A percentile compares a stretch with the other conserved stretches of the same genome.
Conservation (phyloP, 176 grass and related monocot genomes). For the Bromus sterilis region DNA sequence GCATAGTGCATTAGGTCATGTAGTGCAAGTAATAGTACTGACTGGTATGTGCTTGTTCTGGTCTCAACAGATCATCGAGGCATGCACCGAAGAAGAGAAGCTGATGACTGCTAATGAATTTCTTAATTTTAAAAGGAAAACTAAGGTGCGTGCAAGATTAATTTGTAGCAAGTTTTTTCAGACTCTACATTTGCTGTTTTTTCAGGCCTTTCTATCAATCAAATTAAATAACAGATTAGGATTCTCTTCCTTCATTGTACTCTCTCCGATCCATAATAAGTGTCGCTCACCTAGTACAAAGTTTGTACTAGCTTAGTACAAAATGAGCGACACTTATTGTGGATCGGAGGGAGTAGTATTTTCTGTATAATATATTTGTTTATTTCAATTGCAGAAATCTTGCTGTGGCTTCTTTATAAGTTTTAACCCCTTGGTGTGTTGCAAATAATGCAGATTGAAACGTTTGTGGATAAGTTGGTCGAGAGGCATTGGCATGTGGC, state of each 20-base stretch:
- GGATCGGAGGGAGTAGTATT: too few relatives aligned
- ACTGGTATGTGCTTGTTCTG: slow-evolving; percentile 18
- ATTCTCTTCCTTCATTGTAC: slow-evolving; percentile 2
- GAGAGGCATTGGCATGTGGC: slow-evolving; percentile 73
- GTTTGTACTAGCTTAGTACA: too few relatives aligned
- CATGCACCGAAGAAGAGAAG: slow-evolving; percentile 90
- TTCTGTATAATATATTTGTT: slow-evolving; percentile 15
- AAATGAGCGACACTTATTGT: too few relatives aligned
- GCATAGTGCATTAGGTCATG: slow-evolving; percentile 15
- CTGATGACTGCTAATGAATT: slow-evolving; percentile 72
- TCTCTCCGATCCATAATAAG: too few relatives aligned
- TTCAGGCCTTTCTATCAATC: slow-evolving; percentile 6
- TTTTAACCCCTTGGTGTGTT: slow-evolving; percentile 23
- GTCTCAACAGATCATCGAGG: slow-evolving; percentile 65
- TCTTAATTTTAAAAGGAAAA: slow-evolving; percentile 89
- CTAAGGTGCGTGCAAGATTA: slow-evolving; percentile 70
- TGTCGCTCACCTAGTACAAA: too few relatives aligned
- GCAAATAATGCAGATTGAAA: slow-evolving; percentile 70
- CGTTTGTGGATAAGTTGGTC: slow-evolving; percentile 84
- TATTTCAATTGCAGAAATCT: slow-evolving; percentile 1
- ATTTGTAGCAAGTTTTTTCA: slow-evolving; percentile 10
- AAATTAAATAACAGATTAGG: background rate
- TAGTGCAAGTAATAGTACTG: slow-evolving; percentile 28
- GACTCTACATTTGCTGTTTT: slow-evolving; percentile 1
- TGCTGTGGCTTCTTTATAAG: background rate